Conservation (phyloP, 345 rosid species). For the Ricinus communis region DNA sequence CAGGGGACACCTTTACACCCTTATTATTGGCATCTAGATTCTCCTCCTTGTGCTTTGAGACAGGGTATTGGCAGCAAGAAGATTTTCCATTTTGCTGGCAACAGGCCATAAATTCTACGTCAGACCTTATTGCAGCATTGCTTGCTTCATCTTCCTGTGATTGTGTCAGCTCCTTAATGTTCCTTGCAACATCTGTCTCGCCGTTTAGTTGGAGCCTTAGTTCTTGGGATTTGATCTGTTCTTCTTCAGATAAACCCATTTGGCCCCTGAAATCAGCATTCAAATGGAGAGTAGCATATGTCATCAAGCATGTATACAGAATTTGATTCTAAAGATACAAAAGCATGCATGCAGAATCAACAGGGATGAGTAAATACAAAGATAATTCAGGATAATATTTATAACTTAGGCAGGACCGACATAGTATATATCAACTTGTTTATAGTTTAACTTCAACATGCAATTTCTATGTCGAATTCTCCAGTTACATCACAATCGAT, state of each 20-base stretch:
- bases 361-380: neutral
- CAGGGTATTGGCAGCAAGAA: slow-evolving; percentile 49
- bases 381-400: neutral
- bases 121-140: slow-evolving; percentile 26
- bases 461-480: neutral
- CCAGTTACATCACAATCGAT: slow-evolving; percentile 10
- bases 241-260: slow-evolving; percentile 80
- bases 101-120: slow-evolving; percentile 48
- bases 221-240: slow-evolving; percentile 60
- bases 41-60: slow-evolving; percentile 26
- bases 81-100: slow-evolving; percentile 61
- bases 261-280: slow-evolving; percentile 62
- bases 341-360: neutral
- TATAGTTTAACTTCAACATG: slow-evolving; percentile 4
- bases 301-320: neutral
- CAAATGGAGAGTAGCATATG: neutral
- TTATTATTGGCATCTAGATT: slow-evolving; percentile 20
- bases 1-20: slow-evolving; percentile 32
- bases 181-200: slow-evolving; percentile 25
- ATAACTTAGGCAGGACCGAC: neutral
- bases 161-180: slow-evolving; percentile 28
- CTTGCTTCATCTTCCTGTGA: slow-evolving; percentile 29
- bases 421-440: neutral
- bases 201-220: slow-evolving; percentile 52
- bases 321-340: neutral